Conservation (phyloP, 2,329 filamentous ascomycete genomes). For the Geosmithia putterillii region DNA sequence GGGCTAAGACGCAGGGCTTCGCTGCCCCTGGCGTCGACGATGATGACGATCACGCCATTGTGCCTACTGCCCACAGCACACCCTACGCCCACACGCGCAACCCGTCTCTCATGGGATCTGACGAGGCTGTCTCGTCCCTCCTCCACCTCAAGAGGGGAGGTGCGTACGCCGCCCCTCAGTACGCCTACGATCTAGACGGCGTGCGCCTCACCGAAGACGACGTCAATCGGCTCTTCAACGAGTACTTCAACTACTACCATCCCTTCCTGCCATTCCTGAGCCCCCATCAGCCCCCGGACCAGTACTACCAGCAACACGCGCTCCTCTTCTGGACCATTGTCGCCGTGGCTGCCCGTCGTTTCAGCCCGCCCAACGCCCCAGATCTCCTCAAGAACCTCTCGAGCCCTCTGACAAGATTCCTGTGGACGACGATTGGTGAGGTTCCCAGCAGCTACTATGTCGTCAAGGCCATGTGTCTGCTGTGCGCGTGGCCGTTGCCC, state of each 20-base stretch:
- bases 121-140: conserved; percentile 55
- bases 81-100: conserved; percentile 49
- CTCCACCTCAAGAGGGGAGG: conserved; percentile 55
- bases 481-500: conserved; percentile 74
- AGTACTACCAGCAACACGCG: conserved; percentile 65
- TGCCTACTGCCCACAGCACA: conserved; percentile 38
- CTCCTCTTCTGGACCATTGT: conserved; percentile 81
- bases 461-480: conserved; percentile 67
- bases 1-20: conserved; percentile 48
- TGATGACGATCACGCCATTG: conserved; percentile 44
- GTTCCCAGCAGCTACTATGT: conserved; percentile 70
- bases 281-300: conserved; percentile 51
- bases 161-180: conserved; percentile 46
- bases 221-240: conserved; percentile 53
- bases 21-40: conserved; percentile 39
- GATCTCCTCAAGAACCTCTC: conserved; percentile 56
- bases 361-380: conserved; percentile 40
- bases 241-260: conserved; percentile 68
- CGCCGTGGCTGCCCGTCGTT: conserved; percentile 62
- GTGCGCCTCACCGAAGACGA: conserved; percentile 52
- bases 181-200: conserved; percentile 49
- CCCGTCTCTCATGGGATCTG: conserved; percentile 52
- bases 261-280: conserved; percentile 68
- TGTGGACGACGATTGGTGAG: conserved; percentile 68
- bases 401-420: conserved; percentile 53